phyloP scores from a whole-genome alignment of 208 protist genomes.

The Leishmania aethiopica region DNA sequence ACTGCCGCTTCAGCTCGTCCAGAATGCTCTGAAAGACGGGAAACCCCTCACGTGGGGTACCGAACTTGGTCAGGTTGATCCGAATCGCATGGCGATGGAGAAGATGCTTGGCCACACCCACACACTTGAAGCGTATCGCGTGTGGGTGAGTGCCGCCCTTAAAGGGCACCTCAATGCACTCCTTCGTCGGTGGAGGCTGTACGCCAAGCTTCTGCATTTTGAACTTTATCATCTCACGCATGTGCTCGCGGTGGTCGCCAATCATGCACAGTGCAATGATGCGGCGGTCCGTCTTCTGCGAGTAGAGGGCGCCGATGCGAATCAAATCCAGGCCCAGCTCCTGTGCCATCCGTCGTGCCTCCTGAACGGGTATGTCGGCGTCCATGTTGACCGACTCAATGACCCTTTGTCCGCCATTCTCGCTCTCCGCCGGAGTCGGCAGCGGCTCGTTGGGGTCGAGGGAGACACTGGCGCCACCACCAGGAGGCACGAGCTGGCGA shows the following conservation, averaged over 20 bases:
- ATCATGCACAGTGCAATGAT: constrained; percentile 79
- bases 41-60: constrained; percentile 83
- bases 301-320: constrained; percentile 71
- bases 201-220: constrained; percentile 88
- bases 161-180: constrained; percentile 84
- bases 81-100: constrained; percentile 75
- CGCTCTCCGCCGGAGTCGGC: constrained; percentile 2
- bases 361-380: constrained; percentile 71
- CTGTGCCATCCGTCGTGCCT: constrained; percentile 75
- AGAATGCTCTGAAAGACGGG: constrained; percentile 81
- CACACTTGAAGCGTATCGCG: constrained; percentile 85
- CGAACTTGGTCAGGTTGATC: constrained; percentile 87
- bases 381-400: constrained; percentile 54
- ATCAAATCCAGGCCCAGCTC: constrained; percentile 84
- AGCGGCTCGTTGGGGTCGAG: constrained; percentile 37
- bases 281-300: constrained; percentile 70
- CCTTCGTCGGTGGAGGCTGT: constrained; percentile 67
- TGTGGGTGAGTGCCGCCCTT: constrained; percentile 86
- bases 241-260: constrained; percentile 81
- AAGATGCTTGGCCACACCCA: constrained; percentile 81
- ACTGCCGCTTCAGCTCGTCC: constrained; percentile 72
- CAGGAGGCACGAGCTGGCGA: constrained; percentile 45
- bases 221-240: constrained; percentile 84
- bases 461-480: constrained; percentile 28
- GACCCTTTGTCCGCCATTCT: background rate